phyloP scores from a whole-genome alignment of 768 basidiomycete species.

The Mycena amicta region DNA sequence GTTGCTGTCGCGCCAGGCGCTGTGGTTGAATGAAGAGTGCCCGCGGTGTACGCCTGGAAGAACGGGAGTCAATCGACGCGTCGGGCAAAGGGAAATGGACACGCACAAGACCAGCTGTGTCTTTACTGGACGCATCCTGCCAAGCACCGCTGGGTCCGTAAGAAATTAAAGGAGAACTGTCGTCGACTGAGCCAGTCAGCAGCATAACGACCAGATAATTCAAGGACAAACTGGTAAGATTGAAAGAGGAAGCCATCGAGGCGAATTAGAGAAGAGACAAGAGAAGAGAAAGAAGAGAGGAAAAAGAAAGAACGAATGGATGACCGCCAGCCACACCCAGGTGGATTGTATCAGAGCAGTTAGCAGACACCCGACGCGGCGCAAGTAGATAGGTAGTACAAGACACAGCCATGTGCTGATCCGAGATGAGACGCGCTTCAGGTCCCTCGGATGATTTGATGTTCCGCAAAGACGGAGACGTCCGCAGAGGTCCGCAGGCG shows the following conservation, averaged over 20 bases:
- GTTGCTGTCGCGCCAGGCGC: slow-evolving; percentile 50
- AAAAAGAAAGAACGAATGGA: slow-evolving; percentile 17
- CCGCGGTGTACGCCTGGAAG: slow-evolving; percentile 44
- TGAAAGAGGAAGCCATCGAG: slow-evolving; percentile 51
- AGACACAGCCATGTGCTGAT: slow-evolving; percentile 1
- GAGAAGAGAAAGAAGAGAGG: slow-evolving; percentile 15
- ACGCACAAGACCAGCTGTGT: slow-evolving; percentile 42
- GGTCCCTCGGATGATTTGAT: background rate
- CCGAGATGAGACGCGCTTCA: background rate
- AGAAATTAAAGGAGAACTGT: slow-evolving; percentile 55
- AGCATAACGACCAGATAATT: background rate
- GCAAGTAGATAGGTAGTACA: background rate
- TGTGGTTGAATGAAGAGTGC: slow-evolving; percentile 47
- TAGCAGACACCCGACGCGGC: background rate
- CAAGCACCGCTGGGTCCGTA: slow-evolving; percentile 55
- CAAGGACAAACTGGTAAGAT: slow-evolving; percentile 39
- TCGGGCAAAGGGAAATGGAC: background rate
- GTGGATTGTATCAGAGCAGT: slow-evolving; percentile 9
- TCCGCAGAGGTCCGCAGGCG: no score
- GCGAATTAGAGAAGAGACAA: slow-evolving; percentile 29
- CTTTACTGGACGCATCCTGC: slow-evolving; percentile 45
- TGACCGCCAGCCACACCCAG: slow-evolving; percentile 20
- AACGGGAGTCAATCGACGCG: background rate
- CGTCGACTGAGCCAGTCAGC: slow-evolving; percentile 47
- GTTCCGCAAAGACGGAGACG: no score